These are phyloP conservation scores for Diaporthe longicolla DNA, from an alignment of 2,329 filamentous ascomycete species.

Conservation along the genomic window DNA sequence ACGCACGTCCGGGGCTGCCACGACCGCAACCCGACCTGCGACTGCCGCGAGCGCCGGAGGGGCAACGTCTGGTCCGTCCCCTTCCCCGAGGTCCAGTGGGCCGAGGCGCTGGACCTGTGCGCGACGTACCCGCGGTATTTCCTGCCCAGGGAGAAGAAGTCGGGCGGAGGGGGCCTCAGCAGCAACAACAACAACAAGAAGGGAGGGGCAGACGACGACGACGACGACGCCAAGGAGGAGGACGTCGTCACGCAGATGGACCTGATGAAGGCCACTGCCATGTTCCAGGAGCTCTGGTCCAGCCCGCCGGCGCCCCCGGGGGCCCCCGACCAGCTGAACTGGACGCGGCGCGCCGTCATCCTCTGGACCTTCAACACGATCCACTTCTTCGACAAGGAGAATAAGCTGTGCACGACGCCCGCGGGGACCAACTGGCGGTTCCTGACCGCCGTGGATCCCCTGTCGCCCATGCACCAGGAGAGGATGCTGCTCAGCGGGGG, in stretches of 20 bases:
- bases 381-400: slow-evolving; percentile 58
- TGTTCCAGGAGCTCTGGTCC: slow-evolving; percentile 78
- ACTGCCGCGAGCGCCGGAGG: slow-evolving; percentile 63
- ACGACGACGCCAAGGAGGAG: slow-evolving; percentile 46
- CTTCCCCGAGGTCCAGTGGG: slow-evolving; percentile 71
- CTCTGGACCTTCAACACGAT: slow-evolving; percentile 75
- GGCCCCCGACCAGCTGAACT: slow-evolving; percentile 52
- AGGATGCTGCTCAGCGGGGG: slow-evolving; percentile 54
- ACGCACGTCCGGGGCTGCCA: slow-evolving; percentile 67
- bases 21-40: slow-evolving; percentile 62
- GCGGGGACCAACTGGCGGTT: slow-evolving; percentile 73
- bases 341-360: slow-evolving; percentile 72
- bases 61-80: slow-evolving; percentile 66
- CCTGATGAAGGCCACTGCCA: slow-evolving; percentile 72
- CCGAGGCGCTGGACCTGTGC: slow-evolving; percentile 69
- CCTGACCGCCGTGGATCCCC: slow-evolving; percentile 72
- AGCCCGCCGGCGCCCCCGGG: slow-evolving; percentile 57
- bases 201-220: slow-evolving; percentile 46
- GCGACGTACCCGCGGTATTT: slow-evolving; percentile 64
- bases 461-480: slow-evolving; percentile 71
- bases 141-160: slow-evolving; percentile 43
- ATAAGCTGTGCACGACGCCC: slow-evolving; percentile 62
- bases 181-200: neutral
- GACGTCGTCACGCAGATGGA: slow-evolving; percentile 63
- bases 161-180: neutral